These are phyloP conservation scores for Thalassiosira gravida DNA, from an alignment of 352 stramenopile genomes.

Conservation along the genomic window DNA sequence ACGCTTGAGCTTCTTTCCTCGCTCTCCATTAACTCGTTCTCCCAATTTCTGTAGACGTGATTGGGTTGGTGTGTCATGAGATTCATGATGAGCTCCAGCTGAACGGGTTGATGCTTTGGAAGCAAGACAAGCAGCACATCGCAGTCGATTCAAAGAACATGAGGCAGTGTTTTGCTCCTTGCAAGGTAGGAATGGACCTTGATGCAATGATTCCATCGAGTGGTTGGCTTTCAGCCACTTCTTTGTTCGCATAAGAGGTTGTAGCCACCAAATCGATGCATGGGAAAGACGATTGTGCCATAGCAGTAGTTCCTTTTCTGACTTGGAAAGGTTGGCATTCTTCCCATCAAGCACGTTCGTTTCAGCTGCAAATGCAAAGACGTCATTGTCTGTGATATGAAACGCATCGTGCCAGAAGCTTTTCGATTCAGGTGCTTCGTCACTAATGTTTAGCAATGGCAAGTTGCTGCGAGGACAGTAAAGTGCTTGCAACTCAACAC, in stretches of 20 bases:
- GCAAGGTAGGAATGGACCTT: conserved; percentile 8
- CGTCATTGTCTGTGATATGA: conserved; percentile 2
- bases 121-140: conserved; percentile 17
- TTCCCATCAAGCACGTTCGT: background rate
- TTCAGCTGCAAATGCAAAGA: background rate
- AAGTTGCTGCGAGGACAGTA: conserved; percentile 18
- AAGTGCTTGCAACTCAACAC: background rate
- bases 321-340: conserved; percentile 52
- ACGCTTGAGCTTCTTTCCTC: background rate
- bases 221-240: conserved; percentile 3
- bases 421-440: background rate
- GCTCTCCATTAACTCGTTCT: background rate
- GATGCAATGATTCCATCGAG: background rate
- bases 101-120: background rate
- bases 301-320: conserved; percentile 54
- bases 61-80: conserved; percentile 1
- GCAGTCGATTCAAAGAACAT: conserved; percentile 1
- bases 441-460: conserved; percentile 2
- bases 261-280: conserved; percentile 25
- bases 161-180: background rate
- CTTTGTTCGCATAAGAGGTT: conserved; percentile 25
- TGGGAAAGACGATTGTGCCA: conserved; percentile 60
- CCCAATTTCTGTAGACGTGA: background rate
- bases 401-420: background rate
- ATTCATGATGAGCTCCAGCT: background rate